A percentile compares a stretch with the other conserved stretches of the same genome.
phyloP scores from a whole-genome alignment of 345 rosid genomes.

The Turnera subulata region DNA sequence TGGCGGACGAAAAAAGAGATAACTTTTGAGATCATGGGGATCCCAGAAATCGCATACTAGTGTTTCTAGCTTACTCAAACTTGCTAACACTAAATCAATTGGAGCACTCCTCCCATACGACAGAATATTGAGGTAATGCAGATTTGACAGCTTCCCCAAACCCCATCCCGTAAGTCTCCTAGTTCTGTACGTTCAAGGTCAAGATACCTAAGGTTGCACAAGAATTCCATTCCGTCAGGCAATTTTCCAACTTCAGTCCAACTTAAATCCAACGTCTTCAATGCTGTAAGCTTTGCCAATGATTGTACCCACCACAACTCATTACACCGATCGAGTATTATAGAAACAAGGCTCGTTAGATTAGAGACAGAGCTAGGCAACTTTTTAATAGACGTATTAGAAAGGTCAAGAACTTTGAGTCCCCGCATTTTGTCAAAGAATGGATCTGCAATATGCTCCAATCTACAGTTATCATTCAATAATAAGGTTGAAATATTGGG shows the following conservation, averaged over 20 bases:
- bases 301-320: constrained; percentile 2
- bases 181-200: background rate
- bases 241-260: background rate
- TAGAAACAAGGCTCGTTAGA: constrained; percentile 10
- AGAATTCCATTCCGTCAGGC: constrained; percentile 17
- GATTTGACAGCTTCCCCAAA: constrained; percentile 9
- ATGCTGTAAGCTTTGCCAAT: constrained; percentile 1
- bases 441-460: too few species aligned
- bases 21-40: too few species aligned
- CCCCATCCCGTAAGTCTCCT: constrained; percentile 1
- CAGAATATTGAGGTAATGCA: background rate
- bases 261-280: constrained; percentile 13
- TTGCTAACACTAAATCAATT: too few species aligned
- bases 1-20: too few species aligned
- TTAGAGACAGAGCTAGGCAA: constrained; percentile 3
- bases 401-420: too few species aligned
- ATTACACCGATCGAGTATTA: constrained; percentile 3
- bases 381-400: too few species aligned
- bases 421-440: too few species aligned
- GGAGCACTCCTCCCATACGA: too few species aligned
- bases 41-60: too few species aligned
- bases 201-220: too few species aligned
- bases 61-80: too few species aligned
- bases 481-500: too few species aligned
- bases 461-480: background rate